Percentiles rank a stretch among this genome's conserved stretches.
These are phyloP conservation scores for Pichia sp. DNA, from an alignment of 1,139 yeast genomes.

Conservation along the genomic window DNA sequence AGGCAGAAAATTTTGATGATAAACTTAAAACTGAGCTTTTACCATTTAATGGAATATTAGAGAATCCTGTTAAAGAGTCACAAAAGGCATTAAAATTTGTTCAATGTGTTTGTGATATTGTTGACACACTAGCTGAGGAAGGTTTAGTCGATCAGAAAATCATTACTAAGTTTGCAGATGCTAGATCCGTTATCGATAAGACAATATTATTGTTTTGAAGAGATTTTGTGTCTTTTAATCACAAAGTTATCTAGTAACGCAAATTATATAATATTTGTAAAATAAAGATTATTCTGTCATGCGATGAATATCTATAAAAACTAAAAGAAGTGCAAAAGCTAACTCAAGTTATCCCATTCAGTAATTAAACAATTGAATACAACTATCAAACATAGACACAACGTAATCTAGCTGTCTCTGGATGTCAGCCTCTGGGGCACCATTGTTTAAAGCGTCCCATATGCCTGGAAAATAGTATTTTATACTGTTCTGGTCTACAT, in stretches of 20 bases:
- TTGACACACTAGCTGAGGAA: slow-evolving; percentile 13
- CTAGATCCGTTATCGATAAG: not conserved
- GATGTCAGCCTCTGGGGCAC: slow-evolving; percentile 45
- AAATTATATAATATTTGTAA: too few species aligned
- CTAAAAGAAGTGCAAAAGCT: too few species aligned
- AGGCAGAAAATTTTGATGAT: slow-evolving; percentile 13
- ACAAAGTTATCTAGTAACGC: too few species aligned
- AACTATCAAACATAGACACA: slow-evolving; percentile 32
- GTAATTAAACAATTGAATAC: slow-evolving; percentile 14
- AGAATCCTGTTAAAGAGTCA: slow-evolving; percentile 11
- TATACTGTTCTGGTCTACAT: slow-evolving; percentile 25
- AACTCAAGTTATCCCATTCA: too few species aligned
- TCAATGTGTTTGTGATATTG: slow-evolving; percentile 14
- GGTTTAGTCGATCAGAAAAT: slow-evolving; percentile 15
- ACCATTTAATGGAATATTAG: slow-evolving; percentile 1
- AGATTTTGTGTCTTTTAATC: too few species aligned
- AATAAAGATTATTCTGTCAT: too few species aligned
- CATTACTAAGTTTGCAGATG: slow-evolving; percentile 5
- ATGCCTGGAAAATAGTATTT: slow-evolving; percentile 55
- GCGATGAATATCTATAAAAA: too few species aligned
- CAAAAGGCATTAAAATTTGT: slow-evolving; percentile 9
- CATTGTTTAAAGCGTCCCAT: slow-evolving; percentile 49
- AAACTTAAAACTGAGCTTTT: slow-evolving; percentile 2
- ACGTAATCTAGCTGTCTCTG: slow-evolving; percentile 48
- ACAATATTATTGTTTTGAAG: slow-evolving; percentile 1